These are phyloP conservation scores for Penicillium steckii DNA, from an alignment of 495 filamentous ascomycete genomes.

Conservation along the genomic window DNA sequence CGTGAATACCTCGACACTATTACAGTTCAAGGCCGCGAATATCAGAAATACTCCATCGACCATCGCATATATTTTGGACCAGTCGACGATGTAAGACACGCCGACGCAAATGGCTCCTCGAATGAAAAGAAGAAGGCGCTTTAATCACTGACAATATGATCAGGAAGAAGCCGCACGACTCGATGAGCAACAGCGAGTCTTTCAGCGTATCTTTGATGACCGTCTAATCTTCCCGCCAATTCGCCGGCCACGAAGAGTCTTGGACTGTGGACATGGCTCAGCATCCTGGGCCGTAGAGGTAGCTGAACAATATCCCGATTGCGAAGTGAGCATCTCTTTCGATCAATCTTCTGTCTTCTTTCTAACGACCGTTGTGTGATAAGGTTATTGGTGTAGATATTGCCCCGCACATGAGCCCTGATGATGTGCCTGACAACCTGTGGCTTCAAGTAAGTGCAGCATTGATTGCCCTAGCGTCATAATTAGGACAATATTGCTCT, in stretches of 20 bases:
- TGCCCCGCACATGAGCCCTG: conserved; percentile 69
- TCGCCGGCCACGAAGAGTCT: conserved; percentile 56
- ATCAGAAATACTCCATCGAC: conserved; percentile 72
- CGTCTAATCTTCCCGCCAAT: conserved; percentile 80
- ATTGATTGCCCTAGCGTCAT: background rate
- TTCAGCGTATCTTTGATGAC: conserved; percentile 71
- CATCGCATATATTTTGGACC: conserved; percentile 75
- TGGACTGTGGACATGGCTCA: conserved; percentile 78
- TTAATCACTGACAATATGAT: conserved; percentile 13
- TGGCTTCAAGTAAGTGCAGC: conserved; percentile 60
- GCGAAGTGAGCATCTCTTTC: conserved; percentile 55
- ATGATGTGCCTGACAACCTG: conserved; percentile 66
- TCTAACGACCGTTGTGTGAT: conserved; percentile 21
- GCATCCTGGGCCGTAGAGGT: conserved; percentile 61
- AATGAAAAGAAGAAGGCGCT: too few relatives aligned
- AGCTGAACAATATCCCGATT: conserved; percentile 66
- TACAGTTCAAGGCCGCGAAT: conserved; percentile 65
- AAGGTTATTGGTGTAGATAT: conserved; percentile 84
- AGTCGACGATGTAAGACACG: conserved; percentile 72
- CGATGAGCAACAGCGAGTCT: conserved; percentile 65
- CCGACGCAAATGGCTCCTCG: background rate
- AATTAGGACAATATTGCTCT: background rate
- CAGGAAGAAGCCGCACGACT: conserved; percentile 83
- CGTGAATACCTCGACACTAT: conserved; percentile 60
- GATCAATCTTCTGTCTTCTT: background rate